Base-by-base conservation (phyloP, 768 basidiomycete species). In the Lentinula sp. region DNA sequence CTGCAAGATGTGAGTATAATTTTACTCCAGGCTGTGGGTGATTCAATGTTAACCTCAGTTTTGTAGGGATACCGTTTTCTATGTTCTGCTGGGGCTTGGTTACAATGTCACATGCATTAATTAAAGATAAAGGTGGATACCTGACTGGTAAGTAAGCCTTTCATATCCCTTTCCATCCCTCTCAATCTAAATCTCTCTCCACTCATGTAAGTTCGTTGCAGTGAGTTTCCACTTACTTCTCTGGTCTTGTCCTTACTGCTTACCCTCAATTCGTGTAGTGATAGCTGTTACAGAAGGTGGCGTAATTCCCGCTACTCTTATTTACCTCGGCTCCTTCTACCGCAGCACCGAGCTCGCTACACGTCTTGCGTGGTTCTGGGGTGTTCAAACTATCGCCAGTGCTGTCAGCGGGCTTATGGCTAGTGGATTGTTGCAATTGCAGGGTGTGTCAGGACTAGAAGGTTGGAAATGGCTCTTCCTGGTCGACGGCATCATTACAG, bases 351-450 rank as follows among this genome's bases (percentile, higher is more conserved):
- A 81, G 63, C 71, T 79, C 5, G 73, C 77, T 0, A 72, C 73
- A 20, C 70, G 78, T 1, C 67, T 79, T 1, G 78, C 75, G 7
- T 73, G 73, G 64, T 81, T 79, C 69, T 81, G 78, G 73, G 77
- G 75, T 20, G 67, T 74, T 16, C 76, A 74, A 64, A 62, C 67
- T 10, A 69, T 77, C 23, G 76, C 76, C 1, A 74, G 74, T 65
- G 77, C 77, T 10, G 70, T 73, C 10, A 77, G 76, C 63, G 76
- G 76, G 15, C 67, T 77, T 4, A 76, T 77, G 75, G 75, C 76
- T 0, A 75, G 74, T 52, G 76, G 75, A 2, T 67, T 77, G 5
- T 67, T 77, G 3, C 73, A 73, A 55, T 54, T 77, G n/a, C 66
- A 73, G 6, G 76, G 76, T 16, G 61, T 70, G 0, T 66, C 61